Evolutionary conservation across 2,329 filamentous ascomycete genomes (phyloP).

Genomic region (Shiraia sp.): DNA sequence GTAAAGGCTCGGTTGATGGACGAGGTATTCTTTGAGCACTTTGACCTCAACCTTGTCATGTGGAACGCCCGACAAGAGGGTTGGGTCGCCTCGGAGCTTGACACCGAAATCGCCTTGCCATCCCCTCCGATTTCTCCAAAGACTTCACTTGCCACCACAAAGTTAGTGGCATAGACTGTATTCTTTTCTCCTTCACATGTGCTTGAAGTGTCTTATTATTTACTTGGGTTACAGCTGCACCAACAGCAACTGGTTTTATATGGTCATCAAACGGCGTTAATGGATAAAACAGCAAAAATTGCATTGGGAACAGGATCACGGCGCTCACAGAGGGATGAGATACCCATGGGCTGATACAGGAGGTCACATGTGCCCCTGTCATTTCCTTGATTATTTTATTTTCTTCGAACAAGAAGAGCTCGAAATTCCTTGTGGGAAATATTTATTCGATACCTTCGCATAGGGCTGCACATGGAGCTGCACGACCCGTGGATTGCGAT

Average conservation of each 20-base stretch:
- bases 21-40: constrained; percentile 50
- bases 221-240: background rate
- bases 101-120: constrained; percentile 21
- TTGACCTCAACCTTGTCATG: constrained; percentile 48
- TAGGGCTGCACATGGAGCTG: no score
- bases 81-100: constrained; percentile 25
- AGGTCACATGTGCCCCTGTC: no score
- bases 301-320: constrained; percentile 5
- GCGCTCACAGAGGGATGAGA: no score
- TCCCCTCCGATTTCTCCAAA: constrained; percentile 22
- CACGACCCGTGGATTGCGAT: no score
- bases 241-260: background rate
- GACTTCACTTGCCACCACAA: constrained; percentile 11
- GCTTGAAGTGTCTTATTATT: background rate
- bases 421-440: no score
- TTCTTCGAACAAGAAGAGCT: no score
- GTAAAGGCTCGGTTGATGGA: constrained; percentile 55
- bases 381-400: no score
- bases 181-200: constrained; percentile 2
- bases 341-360: no score
- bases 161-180: constrained; percentile 12
- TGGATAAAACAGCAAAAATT: background rate
- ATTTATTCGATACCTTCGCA: no score
- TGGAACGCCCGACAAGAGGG: constrained; percentile 42
- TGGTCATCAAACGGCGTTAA: background rate